These are phyloP conservation scores for Zygoascus tannicola DNA, from an alignment of 805 yeast genomes.

Conservation along the genomic window DNA sequence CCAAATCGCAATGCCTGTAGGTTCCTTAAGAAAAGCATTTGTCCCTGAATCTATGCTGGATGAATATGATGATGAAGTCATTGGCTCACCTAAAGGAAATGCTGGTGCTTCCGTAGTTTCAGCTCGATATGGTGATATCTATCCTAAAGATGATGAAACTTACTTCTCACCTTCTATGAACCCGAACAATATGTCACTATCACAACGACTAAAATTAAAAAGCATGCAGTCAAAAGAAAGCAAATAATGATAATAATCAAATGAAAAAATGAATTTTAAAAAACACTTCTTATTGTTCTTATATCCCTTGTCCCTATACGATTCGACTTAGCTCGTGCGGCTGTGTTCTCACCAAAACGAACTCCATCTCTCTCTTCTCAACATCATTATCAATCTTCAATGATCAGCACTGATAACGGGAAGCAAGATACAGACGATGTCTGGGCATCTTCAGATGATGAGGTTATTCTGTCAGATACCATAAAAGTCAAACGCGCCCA, in stretches of 20 bases:
- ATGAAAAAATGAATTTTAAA: neutral
- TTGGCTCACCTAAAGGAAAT: neutral
- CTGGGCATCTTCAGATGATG: conserved; percentile 8
- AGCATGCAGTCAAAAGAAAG: conserved; percentile 1
- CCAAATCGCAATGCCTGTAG: conserved; percentile 5
- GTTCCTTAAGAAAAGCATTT: neutral
- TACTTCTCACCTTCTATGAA: conserved; percentile 5
- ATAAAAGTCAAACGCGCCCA: conserved; percentile 41
- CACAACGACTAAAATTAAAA: conserved; percentile 18
- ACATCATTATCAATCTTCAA: neutral
- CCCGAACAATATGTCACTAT: conserved; percentile 17
- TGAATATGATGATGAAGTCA: neutral
- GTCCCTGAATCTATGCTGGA: conserved; percentile 5
- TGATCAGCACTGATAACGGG: conserved; percentile 1
- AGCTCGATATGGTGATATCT: conserved; percentile 2
- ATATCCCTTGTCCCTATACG: too few species aligned
- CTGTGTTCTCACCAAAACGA: neutral
- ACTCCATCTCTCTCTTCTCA: neutral
- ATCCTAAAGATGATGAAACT: neutral
- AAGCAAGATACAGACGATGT: conserved; percentile 5
- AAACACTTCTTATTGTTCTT: neutral
- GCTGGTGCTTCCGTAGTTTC: neutral
- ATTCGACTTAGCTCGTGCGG: neutral
- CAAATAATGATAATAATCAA: neutral
- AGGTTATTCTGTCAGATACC: conserved; percentile 10